phyloP scores from a whole-genome alignment of 305 asterid species.

The Nicotiana rustica region DNA sequence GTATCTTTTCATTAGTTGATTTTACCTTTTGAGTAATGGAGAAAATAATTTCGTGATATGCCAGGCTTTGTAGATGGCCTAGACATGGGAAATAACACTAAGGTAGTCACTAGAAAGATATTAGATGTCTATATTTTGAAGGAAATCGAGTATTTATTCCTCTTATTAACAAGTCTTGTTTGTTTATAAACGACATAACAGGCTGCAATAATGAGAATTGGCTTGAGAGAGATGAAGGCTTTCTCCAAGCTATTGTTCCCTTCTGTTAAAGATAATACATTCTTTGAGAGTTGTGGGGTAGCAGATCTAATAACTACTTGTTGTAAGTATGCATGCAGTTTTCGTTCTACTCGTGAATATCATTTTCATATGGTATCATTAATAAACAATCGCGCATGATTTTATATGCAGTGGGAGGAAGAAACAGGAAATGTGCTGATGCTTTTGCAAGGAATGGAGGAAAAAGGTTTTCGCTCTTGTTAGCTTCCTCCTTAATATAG shows the following conservation, averaged over 20 bases:
- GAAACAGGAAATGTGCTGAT: constrained; percentile 92
- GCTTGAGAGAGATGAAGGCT: constrained; percentile 94
- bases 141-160: neutral
- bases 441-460: constrained; percentile 86
- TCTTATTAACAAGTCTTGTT: neutral
- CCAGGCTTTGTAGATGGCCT: constrained; percentile 82
- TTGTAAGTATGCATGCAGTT: constrained; percentile 57
- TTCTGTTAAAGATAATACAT: constrained; percentile 86
- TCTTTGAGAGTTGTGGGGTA: constrained; percentile 95
- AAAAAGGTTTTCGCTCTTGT: constrained; percentile 52
- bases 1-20: constrained; percentile 17
- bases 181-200: constrained; percentile 39
- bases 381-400: constrained; percentile 16
- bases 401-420: constrained; percentile 75
- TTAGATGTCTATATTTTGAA: neutral
- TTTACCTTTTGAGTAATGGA: neutral
- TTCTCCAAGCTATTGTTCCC: constrained; percentile 83
- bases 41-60: constrained; percentile 25
- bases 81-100: constrained; percentile 95
- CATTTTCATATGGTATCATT: constrained; percentile 4
- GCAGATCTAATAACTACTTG: constrained; percentile 94
- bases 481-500: neutral
- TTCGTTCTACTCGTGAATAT: neutral
- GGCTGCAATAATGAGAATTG: constrained; percentile 98
- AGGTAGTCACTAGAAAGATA: constrained; percentile 52